A percentile compares a stretch with the other conserved stretches of the same genome.
These are phyloP conservation scores for Populus deltoides DNA, from an alignment of 345 rosid species.

Conservation along the genomic window DNA sequence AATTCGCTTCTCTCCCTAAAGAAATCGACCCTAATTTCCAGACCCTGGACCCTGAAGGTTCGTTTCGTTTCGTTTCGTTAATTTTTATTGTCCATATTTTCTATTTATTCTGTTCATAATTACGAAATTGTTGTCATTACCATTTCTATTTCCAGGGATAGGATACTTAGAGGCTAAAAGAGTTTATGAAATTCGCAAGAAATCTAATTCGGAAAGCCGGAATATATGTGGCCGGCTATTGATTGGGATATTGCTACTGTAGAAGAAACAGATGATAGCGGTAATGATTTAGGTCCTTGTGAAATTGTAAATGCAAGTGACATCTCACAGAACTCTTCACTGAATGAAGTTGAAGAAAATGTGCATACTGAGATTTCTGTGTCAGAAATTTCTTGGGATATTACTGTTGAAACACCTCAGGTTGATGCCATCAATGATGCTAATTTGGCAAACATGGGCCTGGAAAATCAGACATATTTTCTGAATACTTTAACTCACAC, in stretches of 20 bases:
- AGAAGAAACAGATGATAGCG: slow-evolving; percentile 71
- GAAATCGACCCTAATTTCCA: slow-evolving; percentile 77
- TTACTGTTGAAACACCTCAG: slow-evolving; percentile 86
- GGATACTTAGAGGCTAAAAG: slow-evolving; percentile 80
- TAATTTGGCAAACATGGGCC: slow-evolving; percentile 29
- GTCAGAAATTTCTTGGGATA: slow-evolving; percentile 84
- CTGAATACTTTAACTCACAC: slow-evolving; percentile 35
- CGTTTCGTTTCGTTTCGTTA: slow-evolving; percentile 1
- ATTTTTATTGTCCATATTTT: too few species aligned
- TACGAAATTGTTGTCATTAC: neutral
- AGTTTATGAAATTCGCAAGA: slow-evolving; percentile 69
- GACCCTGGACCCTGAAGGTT: slow-evolving; percentile 78
- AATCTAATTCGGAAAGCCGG: slow-evolving; percentile 73
- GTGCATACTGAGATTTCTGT: slow-evolving; percentile 38
- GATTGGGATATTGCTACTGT: slow-evolving; percentile 89
- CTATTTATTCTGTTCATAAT: neutral
- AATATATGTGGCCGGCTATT: slow-evolving; percentile 89
- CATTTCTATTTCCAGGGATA: slow-evolving; percentile 45
- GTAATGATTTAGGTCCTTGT: slow-evolving; percentile 86
- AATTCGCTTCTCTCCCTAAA: slow-evolving; percentile 69
- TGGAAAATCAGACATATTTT: slow-evolving; percentile 37
- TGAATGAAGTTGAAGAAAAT: slow-evolving; percentile 41
- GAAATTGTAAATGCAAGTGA: slow-evolving; percentile 85
- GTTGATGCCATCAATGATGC: slow-evolving; percentile 59
- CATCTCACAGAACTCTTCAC: slow-evolving; percentile 43